Percentiles rank a stretch among this genome's conserved stretches.
Evolutionary conservation across 176 grass and related monocot genomes (phyloP).

Genomic region (Phragmites australis): DNA sequence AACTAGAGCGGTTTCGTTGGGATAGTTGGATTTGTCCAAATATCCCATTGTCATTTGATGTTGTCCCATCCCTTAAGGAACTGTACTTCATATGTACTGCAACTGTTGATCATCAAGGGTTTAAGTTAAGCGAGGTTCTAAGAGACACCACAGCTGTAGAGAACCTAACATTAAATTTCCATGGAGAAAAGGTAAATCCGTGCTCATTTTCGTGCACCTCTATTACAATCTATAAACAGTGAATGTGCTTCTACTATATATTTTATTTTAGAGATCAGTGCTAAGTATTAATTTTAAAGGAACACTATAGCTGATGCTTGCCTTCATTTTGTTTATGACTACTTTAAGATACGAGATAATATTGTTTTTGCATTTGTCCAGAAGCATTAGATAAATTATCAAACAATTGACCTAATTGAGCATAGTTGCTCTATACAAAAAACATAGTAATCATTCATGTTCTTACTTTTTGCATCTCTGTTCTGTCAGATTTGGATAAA

Average conservation of each 20-base stretch:
- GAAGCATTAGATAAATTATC: not conserved
- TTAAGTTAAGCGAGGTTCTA: slow-evolving; percentile 30
- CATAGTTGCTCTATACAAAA: not conserved
- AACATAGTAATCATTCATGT: not conserved
- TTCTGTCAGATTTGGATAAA: slow-evolving; percentile 28
- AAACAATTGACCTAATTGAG: not conserved
- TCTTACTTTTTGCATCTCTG: not conserved
- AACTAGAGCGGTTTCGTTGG: not conserved
- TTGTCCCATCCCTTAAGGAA: slow-evolving; percentile 10
- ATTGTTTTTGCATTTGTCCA: not conserved
- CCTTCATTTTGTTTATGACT: not conserved
- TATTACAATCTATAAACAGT: not conserved
- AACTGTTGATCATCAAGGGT: not conserved
- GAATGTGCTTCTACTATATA: not conserved
- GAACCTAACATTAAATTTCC: slow-evolving; percentile 1
- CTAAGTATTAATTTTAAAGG: not conserved
- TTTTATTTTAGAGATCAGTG: not conserved
- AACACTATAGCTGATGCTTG: not conserved
- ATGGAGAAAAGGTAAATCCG: slow-evolving; percentile 16
- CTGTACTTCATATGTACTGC: not conserved
- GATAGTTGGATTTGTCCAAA: not conserved
- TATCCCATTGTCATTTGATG: slow-evolving; percentile 10
- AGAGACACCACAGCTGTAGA: not conserved
- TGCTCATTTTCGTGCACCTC: not conserved
- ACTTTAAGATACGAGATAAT: not conserved